phyloP scores from a whole-genome alignment of 2,329 filamentous ascomycete genomes.

The Colletotrichum lindemuthianum region DNA sequence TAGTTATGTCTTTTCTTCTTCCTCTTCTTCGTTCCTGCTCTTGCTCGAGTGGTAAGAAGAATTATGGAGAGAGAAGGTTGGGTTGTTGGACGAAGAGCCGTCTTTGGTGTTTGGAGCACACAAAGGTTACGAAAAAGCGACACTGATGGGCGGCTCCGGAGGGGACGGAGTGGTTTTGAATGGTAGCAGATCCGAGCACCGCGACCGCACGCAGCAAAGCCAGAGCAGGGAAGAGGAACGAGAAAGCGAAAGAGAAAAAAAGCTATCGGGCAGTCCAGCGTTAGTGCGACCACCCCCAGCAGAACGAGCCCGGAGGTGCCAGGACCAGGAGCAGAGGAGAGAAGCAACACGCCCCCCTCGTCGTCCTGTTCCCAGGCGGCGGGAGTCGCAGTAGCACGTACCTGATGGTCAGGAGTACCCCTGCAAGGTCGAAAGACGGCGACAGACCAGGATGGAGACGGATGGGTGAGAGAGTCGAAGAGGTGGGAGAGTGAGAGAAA shows the following conservation, averaged over 20 bases:
- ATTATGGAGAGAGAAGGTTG: background rate
- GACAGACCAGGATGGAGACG: slow-evolving; percentile 10
- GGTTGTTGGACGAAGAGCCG: slow-evolving; percentile 14
- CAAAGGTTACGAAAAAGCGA: slow-evolving; percentile 29
- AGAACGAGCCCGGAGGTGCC: background rate
- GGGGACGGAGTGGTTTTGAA: slow-evolving; percentile 37
- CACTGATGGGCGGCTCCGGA: slow-evolving; percentile 31
- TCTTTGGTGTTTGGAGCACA: slow-evolving; percentile 36
- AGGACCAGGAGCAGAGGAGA: background rate
- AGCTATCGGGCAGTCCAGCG: slow-evolving; percentile 29
- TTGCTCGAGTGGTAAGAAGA: slow-evolving; percentile 20
- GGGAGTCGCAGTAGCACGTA: slow-evolving; percentile 34
- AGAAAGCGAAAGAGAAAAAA: slow-evolving; percentile 13
- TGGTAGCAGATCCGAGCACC: slow-evolving; percentile 26
- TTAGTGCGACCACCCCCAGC: slow-evolving; percentile 5
- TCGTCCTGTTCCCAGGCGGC: slow-evolving; percentile 28
- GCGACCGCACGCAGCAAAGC: slow-evolving; percentile 30
- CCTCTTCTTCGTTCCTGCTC: slow-evolving; percentile 9
- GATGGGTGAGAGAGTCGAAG: background rate
- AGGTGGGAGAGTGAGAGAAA: background rate
- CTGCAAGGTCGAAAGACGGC: slow-evolving; percentile 23
- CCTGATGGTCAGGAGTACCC: slow-evolving; percentile 35
- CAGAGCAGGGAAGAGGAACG: background rate
- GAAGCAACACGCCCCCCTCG: background rate
- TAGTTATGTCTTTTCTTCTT: slow-evolving; percentile 18